phyloP scores from a whole-genome alignment of 306 rosid genomes.

The Inga oerstediana region DNA sequence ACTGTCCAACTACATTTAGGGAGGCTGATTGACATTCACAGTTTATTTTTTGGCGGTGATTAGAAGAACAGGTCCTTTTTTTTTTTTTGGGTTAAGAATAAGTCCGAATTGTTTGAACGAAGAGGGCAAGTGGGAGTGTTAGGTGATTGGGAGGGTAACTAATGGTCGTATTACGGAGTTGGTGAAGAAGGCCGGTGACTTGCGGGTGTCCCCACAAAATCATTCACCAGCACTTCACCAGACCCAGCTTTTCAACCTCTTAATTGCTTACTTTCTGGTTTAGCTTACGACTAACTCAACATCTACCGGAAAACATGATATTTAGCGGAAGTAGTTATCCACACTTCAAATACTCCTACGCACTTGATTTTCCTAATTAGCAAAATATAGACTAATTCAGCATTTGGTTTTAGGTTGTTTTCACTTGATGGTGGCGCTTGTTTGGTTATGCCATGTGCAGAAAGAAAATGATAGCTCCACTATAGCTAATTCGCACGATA shows the following conservation, averaged over 20 bases:
- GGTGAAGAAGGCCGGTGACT: too few relatives aligned
- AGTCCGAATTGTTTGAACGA: neutral
- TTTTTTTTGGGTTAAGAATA: neutral
- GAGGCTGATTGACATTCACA: too few relatives aligned
- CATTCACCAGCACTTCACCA: neutral
- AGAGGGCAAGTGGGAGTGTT: neutral
- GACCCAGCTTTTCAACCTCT: neutral
- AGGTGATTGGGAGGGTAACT: neutral
- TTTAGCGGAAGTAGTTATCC: neutral
- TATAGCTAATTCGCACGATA: neutral
- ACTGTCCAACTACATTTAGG: too few relatives aligned
- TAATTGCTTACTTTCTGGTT: neutral
- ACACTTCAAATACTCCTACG: neutral
- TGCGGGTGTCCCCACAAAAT: neutral
- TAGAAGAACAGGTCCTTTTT: neutral
- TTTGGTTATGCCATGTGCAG: neutral
- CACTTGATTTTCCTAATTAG: too few relatives aligned
- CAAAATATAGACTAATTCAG: neutral
- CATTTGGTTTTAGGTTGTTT: neutral
- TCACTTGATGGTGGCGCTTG: neutral
- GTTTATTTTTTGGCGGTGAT: neutral
- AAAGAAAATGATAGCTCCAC: neutral
- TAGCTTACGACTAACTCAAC: neutral
- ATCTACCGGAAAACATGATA: too few relatives aligned
- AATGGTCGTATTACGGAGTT: neutral